These are phyloP conservation scores for Psilocybe mexicana DNA, from an alignment of 1,284 basidiomycete genomes.

Conservation along the genomic window DNA sequence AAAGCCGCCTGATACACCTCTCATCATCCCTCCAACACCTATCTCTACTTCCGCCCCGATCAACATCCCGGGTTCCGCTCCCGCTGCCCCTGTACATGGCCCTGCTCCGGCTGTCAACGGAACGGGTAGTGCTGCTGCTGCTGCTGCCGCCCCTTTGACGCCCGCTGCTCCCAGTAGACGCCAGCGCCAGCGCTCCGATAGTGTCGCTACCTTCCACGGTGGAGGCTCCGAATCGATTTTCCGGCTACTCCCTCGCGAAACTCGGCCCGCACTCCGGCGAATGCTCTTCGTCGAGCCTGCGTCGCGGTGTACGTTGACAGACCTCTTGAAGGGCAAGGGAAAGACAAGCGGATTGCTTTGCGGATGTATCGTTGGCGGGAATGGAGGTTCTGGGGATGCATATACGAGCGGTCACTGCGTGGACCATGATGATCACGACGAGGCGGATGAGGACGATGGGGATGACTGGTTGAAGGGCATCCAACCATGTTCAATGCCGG, in stretches of 20 bases:
- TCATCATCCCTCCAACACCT: conserved; percentile 11
- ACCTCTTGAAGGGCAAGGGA: conserved; percentile 82
- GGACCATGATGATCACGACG: conserved; percentile 64
- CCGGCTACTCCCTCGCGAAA: conserved; percentile 93
- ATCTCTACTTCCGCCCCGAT: background rate
- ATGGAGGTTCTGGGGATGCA: conserved; percentile 12
- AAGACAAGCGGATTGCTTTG: conserved; percentile 78
- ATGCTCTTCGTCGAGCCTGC: conserved; percentile 94
- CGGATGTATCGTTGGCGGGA: conserved; percentile 54
- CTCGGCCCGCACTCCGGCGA: conserved; percentile 83
- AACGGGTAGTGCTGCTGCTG: conserved; percentile 32
- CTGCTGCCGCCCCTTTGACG: background rate
- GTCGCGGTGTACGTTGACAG: conserved; percentile 91
- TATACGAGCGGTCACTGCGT: conserved; percentile 45
- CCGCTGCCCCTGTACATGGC: background rate
- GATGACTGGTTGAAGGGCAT: conserved; percentile 81
- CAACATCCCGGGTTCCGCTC: background rate
- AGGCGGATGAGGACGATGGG: conserved; percentile 70
- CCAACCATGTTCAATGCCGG: conserved; percentile 63
- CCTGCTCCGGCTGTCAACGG: conserved; percentile 28
- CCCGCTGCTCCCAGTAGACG: conserved; percentile 10
- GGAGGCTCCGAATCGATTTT: conserved; percentile 97
- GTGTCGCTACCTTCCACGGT: conserved; percentile 76
- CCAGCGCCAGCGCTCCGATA: conserved; percentile 53
- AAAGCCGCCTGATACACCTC: conserved; percentile 19